phyloP scores from a whole-genome alignment of 208 protist genomes.

The Trypanosoma mega region DNA sequence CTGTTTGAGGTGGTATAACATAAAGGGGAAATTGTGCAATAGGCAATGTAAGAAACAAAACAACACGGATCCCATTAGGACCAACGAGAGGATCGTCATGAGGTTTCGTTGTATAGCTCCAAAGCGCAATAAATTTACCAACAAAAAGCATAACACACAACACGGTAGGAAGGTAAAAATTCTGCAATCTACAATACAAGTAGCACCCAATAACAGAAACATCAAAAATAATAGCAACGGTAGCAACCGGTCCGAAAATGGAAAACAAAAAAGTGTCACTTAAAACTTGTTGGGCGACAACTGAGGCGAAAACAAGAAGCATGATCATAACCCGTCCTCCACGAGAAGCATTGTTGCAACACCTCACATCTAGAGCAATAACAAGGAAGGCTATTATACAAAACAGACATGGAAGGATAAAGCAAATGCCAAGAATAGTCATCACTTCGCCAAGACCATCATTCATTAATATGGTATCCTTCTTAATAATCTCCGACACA shows the following conservation, averaged over 20 bases:
- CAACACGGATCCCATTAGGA: constrained; percentile 8
- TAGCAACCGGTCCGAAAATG: not conserved
- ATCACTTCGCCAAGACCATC: constrained; percentile 30
- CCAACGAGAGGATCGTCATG: not conserved
- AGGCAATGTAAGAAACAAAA: constrained; percentile 21
- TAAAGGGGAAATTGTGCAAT: constrained; percentile 28
- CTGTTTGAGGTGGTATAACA: not conserved
- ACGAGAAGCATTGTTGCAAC: not conserved
- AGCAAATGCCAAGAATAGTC: constrained; percentile 29
- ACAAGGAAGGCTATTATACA: constrained; percentile 16
- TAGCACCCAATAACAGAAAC: constrained; percentile 15
- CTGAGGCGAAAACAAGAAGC: constrained; percentile 10
- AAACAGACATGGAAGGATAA: constrained; percentile 19
- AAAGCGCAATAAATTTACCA: constrained; percentile 17
- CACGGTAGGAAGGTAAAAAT: constrained; percentile 9
- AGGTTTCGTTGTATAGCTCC: not conserved
- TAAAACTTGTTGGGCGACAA: constrained; percentile 17
- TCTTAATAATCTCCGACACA: constrained; percentile 21
- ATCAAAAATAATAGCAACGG: constrained; percentile 6
- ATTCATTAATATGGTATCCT: constrained; percentile 26
- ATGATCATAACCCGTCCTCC: constrained; percentile 4
- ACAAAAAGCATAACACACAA: constrained; percentile 13
- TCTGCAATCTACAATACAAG: not conserved
- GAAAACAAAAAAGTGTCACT: constrained; percentile 15
- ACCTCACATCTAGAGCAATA: constrained; percentile 5